Base-by-base conservation (phyloP, 768 basidiomycete species). In the Lentinula edodes region DNA sequence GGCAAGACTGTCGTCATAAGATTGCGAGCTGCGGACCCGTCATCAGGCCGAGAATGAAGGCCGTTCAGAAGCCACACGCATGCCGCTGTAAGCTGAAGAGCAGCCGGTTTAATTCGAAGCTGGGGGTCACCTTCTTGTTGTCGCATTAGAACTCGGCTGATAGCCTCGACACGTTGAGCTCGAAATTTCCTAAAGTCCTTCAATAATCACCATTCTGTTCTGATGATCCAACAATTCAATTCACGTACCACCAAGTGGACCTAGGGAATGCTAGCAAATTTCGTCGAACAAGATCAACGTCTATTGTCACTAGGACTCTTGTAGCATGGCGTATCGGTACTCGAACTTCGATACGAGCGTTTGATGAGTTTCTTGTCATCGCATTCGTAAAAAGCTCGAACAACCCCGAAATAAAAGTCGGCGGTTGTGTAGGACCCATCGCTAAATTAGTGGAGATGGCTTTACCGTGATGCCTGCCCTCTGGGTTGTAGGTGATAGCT, bases 331-430 rank as follows among this genome's bases (percentile, higher is more conserved):
- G 28, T 3, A 70, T 10, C 5, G 71, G 71, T 1, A 74, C 61
- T 1, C 75, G 65, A 6, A 73, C 57, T 52, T 76, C 73, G 0
- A 72, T 23, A 1, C 71, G 66, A 16, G 75, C 74, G 10, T 63
- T 63, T 6, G 72, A 68, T 16, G 54, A 12, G 42, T 64, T 68
- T 1, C 50, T 36, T 0, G 38, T 38, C 8, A 53, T 60, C 0
- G 71, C 71, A 12, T 67, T 48, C 1, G 15, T 13, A 39, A 73
- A 76, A 0, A 74, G 9, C 0, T 61, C 20, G 45, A 68, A 67
- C 0, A 77, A 66, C 0, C 56, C 50, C 0, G 60, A 43, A 1
- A 67, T 39, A 48, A 65, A 73, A 0, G 13, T 2, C 1, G 46
- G 20, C 0, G 45, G 57, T 10, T 62, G 64, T 0, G 52, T 63